Base-by-base conservation (phyloP, 768 basidiomycete species). In the Boletus vermiculosoides region DNA sequence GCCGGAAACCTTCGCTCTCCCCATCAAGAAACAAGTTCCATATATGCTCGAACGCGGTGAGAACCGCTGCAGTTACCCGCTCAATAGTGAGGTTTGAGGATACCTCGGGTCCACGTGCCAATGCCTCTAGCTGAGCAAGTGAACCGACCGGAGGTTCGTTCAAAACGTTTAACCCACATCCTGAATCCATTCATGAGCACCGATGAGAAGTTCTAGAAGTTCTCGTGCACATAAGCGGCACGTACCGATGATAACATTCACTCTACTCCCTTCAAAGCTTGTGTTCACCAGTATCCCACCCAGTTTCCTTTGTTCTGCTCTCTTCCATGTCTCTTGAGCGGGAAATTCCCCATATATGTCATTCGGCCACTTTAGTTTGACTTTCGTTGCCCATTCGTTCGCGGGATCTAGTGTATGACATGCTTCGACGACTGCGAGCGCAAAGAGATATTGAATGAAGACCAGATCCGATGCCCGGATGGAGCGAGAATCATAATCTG, bases 311-410 rank as follows among this genome's bases (percentile, higher is more conserved):
- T 73, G 72, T 61, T 83, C 82, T 20, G 74, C 75, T 1, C 40
- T 45, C 20, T 34, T 58, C 34, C 28, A 6, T 6, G 51, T 13
- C 5, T 75, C 76, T 2, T 69, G 76, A 4, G 70, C 74, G 34
- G 76, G 83, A 40, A 79, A 76, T 40, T 85, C 78, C 2, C 86
- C 89, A 65, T 98, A 98, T 5, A 99, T 76, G 64, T 98, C 97
- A 66, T 98, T 98, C 20, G 96, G 97, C 97, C 97, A 98, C 71
- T 98, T 98, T 25, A 98, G 75, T 40, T 86, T 79, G 12, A 97
- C 82, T 15, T 77, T 77, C 3, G 83, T 73, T 13, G 83, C 86
- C 50, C 74, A 77, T 34, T 18, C 23, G 54, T 70, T 23, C 45
- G 55, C 83, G 0, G 87, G 76, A n/a, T 86, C 78, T 11, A 64